Conservation (phyloP, 805 yeast species). For the Lachancea sp. region DNA sequence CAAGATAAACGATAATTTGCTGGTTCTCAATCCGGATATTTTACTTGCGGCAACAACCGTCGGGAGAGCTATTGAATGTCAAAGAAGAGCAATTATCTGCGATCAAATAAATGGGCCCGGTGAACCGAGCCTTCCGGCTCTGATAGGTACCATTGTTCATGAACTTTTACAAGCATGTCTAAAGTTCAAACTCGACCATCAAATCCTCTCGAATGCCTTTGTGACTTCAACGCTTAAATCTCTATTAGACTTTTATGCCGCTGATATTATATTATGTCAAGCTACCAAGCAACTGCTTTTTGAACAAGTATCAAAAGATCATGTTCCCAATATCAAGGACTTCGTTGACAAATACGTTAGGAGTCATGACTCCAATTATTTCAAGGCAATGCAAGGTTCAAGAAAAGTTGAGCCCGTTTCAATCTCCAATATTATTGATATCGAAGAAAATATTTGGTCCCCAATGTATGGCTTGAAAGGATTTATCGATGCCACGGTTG, state of each 20-base stretch:
- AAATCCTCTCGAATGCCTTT: slow-evolving; percentile 25
- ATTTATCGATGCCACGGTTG: slow-evolving; percentile 78
- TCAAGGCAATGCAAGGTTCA: slow-evolving; percentile 22
- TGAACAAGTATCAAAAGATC: slow-evolving; percentile 37
- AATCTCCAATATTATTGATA: slow-evolving; percentile 61
- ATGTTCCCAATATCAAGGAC: slow-evolving; percentile 45
- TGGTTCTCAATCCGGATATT: slow-evolving; percentile 79
- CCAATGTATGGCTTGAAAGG: slow-evolving; percentile 89
- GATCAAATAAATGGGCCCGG: slow-evolving; percentile 56
- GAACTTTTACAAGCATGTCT: slow-evolving; percentile 53
- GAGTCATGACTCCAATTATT: slow-evolving; percentile 8
- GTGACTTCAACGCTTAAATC: slow-evolving; percentile 34
- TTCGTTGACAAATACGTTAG: slow-evolving; percentile 47
- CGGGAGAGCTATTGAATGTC: slow-evolving; percentile 69
- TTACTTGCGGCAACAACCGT: slow-evolving; percentile 76
- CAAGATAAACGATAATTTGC: slow-evolving; percentile 43
- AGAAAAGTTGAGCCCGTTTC: slow-evolving; percentile 22
- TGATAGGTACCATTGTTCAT: slow-evolving; percentile 82
- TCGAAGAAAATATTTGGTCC: slow-evolving; percentile 90
- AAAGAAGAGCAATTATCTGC: slow-evolving; percentile 60
- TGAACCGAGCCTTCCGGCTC: slow-evolving; percentile 53
- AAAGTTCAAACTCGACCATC: slow-evolving; percentile 27
- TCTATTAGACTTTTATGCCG: slow-evolving; percentile 38
- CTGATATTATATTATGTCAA: slow-evolving; percentile 52
- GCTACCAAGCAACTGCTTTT: slow-evolving; percentile 41